These are phyloP conservation scores for Penicillium decumbens DNA, from an alignment of 2,329 filamentous ascomycete species.

Conservation along the genomic window DNA sequence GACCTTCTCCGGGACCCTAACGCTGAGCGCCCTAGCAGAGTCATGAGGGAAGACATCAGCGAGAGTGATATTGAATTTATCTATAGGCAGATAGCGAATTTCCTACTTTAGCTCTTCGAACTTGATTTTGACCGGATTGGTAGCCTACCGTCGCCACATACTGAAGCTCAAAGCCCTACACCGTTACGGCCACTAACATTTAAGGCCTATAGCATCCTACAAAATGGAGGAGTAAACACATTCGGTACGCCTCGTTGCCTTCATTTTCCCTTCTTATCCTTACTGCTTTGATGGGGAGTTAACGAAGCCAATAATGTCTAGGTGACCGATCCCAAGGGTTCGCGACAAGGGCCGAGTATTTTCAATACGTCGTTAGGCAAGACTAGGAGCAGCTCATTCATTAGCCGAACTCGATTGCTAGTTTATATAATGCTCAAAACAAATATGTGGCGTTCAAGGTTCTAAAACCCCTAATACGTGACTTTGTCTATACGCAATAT, in stretches of 20 bases:
- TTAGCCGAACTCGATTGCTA: no score
- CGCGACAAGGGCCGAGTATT: no score
- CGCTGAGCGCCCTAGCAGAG: conserved; percentile 39
- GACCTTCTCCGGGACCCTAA: conserved; percentile 29
- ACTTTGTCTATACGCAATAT: no score
- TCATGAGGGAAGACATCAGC: conserved; percentile 35
- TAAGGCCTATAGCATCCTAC: conserved; percentile 31
- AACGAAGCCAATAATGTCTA: no score
- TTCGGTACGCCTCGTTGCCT: conserved; percentile 20
- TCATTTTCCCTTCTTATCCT: conserved; percentile 3
- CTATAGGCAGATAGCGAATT: conserved; percentile 27
- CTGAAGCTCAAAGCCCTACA: conserved; percentile 8
- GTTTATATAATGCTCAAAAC: no score
- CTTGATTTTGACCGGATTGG: conserved; percentile 31
- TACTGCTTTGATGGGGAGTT: background rate
- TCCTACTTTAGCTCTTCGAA: conserved; percentile 28
- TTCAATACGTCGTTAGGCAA: no score
- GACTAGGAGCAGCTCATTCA: no score
- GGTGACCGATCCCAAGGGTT: no score
- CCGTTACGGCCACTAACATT: conserved; percentile 31
- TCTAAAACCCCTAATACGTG: no score
- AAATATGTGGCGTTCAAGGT: no score
- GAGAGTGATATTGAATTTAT: conserved; percentile 25
- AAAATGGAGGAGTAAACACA: conserved; percentile 30
- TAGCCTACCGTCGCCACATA: conserved; percentile 22